A percentile compares a stretch with the other conserved stretches of the same genome.
phyloP scores from a whole-genome alignment of 1,284 basidiomycete species.

The Ganoderma multipileum region DNA sequence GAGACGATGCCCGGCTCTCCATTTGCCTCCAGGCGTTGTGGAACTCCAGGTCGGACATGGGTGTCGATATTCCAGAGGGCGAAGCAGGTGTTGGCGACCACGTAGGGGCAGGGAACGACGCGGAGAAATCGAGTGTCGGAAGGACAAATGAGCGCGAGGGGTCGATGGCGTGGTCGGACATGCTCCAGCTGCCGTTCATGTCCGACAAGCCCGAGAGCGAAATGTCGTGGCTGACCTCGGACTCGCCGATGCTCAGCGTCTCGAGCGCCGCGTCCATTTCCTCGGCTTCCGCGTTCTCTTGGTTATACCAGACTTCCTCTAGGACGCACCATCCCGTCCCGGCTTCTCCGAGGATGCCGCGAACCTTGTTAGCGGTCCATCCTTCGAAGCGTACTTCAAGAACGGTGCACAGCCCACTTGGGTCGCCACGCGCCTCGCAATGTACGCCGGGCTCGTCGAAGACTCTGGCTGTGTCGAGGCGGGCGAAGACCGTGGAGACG shows the following conservation, averaged over 20 bases:
- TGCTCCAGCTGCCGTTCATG: background rate
- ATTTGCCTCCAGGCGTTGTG: constrained; percentile 39
- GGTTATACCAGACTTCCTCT: constrained; percentile 58
- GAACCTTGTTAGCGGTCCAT: constrained; percentile 68
- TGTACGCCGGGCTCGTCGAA: constrained; percentile 64
- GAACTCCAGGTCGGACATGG: constrained; percentile 35
- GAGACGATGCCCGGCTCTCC: constrained; percentile 19
- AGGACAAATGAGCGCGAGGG: constrained; percentile 66
- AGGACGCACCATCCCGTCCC: constrained; percentile 75
- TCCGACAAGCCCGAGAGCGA: constrained; percentile 19
- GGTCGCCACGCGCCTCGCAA: constrained; percentile 63
- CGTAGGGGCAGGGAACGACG: constrained; percentile 38
- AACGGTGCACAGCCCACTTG: constrained; percentile 57
- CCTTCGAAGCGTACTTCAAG: constrained; percentile 73
- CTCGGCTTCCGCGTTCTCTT: constrained; percentile 40
- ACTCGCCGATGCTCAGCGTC: constrained; percentile 31
- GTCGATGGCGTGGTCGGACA: constrained; percentile 42
- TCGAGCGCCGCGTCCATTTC: constrained; percentile 40
- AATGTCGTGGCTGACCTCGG: constrained; percentile 29
- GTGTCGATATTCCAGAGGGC: constrained; percentile 14
- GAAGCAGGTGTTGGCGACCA: constrained; percentile 28
- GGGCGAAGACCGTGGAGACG: constrained; percentile 71
- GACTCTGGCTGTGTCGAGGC: constrained; percentile 68
- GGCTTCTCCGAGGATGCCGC: constrained; percentile 70
- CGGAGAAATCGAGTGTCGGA: constrained; percentile 74